Base-by-base conservation (phyloP, 2,329 filamentous ascomycete genomes). In the Thelonectria blattea region DNA sequence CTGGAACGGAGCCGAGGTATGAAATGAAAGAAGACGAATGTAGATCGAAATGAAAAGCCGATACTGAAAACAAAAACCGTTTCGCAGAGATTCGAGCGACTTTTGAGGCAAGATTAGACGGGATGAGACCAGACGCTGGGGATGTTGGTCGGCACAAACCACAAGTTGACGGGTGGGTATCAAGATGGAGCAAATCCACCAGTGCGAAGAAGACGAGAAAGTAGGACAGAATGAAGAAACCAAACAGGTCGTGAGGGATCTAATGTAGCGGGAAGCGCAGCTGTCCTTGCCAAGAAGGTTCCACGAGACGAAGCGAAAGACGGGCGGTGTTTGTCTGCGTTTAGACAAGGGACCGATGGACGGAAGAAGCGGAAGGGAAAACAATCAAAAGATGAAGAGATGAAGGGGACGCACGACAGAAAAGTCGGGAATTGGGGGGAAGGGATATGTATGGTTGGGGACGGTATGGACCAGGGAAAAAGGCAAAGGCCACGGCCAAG, bases 261-360 rank as follows among this genome's bases (percentile, higher is more conserved):
- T 56, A 51, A 56, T 61, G 54, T 49, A 60, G 45, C 56, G 66
- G 66, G 68, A 62, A 70, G 68, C 68, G 62, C 68, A 70, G 68
- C 68, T 70, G 62, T 64, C 63, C 65, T 63, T 41, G 56, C 50
- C 53, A 50, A 55, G 39, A 46, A 45, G 47, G 68, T 69, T 63
- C 52, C 58, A 69, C 66, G 66, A 55, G 49, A 56, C 58, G 68
- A 70, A 66, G 65, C 56, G 66, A 68, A 59, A 47, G 60, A 42
- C 58, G 53, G 47, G 52, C 22, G 39, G 58, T 67, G 65, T 60
- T 66, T 70, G 62, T 56, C 64, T 68, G 55, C 39, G 64, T 53
- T 62, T 47, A 20, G 27, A 42, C 41, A 41, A 32, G 41, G 55
- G 53, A 53, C 30, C 49, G 43, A 53, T 20, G 45, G 46, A 45